Evolutionary conservation across 805 yeast species (phyloP).

Genomic region (Yamadazyma tumulicola): DNA sequence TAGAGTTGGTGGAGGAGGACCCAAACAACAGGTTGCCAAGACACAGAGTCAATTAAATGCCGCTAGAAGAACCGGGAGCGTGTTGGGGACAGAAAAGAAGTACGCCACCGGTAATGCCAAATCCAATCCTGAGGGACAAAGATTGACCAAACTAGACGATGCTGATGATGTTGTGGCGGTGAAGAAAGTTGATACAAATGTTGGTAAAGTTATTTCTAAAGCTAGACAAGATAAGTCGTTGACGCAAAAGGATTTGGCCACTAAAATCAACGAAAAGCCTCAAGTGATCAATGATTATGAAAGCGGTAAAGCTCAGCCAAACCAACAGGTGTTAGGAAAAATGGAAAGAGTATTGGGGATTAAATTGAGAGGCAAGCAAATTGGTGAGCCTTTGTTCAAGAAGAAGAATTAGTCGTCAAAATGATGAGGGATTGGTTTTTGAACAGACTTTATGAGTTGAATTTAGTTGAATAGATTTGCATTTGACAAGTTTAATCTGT

Average conservation of each 20-base stretch:
- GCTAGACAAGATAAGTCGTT: constrained; percentile 85
- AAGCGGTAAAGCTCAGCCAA: constrained; percentile 94
- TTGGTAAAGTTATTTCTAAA: constrained; percentile 82
- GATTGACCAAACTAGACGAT: constrained; percentile 89
- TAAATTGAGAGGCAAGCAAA: constrained; percentile 92
- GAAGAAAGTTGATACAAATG: constrained; percentile 76
- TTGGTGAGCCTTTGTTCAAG: constrained; percentile 80
- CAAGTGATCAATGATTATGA: constrained; percentile 94
- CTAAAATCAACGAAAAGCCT: constrained; percentile 93
- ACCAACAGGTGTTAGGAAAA: constrained; percentile 90
- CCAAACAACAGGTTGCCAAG: constrained; percentile 80
- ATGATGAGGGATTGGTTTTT: too few relatives aligned
- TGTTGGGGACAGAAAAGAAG: constrained; percentile 90
- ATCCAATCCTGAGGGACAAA: constrained; percentile 86
- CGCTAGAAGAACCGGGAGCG: constrained; percentile 89
- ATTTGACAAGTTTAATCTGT: too few relatives aligned
- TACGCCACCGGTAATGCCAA: constrained; percentile 61
- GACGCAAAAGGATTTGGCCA: constrained; percentile 96
- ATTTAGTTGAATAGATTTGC: too few relatives aligned
- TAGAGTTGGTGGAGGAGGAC: constrained; percentile 84
- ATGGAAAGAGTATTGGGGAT: constrained; percentile 92
- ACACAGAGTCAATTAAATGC: constrained; percentile 78
- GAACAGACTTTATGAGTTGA: too few relatives aligned
- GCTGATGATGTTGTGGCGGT: constrained; percentile 92
- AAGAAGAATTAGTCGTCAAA: constrained; percentile 50